phyloP scores from a whole-genome alignment of 139 green algal species.

The Micractinium conductrix region DNA sequence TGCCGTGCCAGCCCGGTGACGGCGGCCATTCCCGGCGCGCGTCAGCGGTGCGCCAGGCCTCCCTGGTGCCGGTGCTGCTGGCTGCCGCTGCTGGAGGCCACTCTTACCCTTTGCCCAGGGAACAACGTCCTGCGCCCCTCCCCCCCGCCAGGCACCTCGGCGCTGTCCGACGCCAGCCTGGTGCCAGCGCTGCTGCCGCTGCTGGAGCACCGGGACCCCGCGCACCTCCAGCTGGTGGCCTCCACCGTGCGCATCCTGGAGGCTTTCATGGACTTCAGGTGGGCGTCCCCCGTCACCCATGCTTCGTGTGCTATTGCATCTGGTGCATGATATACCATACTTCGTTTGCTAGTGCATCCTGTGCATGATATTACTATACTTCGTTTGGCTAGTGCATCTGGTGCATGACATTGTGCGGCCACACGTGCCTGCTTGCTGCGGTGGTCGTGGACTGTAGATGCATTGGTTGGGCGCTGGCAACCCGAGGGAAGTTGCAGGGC shows the following conservation, averaged over 20 bases:
- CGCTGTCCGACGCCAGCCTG: conserved; percentile 86
- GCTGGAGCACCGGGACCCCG: conserved; percentile 60
- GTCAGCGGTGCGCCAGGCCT: conserved; percentile 78
- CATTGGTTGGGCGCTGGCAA: too few relatives aligned
- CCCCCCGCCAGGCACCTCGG: conserved; percentile 61
- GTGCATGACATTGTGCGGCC: too few relatives aligned
- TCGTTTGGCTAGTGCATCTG: too few relatives aligned
- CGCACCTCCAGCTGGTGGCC: conserved; percentile 77
- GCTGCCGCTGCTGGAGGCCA: conserved; percentile 76
- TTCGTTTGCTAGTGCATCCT: too few relatives aligned
- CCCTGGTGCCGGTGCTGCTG: conserved; percentile 78
- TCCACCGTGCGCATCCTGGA: conserved; percentile 84
- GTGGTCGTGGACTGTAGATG: too few relatives aligned
- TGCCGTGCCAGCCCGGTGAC: neutral
- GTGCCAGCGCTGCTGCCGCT: conserved; percentile 87
- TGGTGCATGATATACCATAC: too few relatives aligned
- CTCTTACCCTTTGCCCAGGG: neutral
- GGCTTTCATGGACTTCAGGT: conserved; percentile 87
- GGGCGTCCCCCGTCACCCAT: too few relatives aligned
- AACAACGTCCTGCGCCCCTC: neutral
- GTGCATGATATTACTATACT: too few relatives aligned
- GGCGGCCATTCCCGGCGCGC: neutral
- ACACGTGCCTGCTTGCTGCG: too few relatives aligned
- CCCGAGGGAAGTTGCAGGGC: too few relatives aligned
- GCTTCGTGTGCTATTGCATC: too few relatives aligned